phyloP scores from a whole-genome alignment of 2,329 filamentous ascomycete genomes.

The Aspergillus novoparasiticus region DNA sequence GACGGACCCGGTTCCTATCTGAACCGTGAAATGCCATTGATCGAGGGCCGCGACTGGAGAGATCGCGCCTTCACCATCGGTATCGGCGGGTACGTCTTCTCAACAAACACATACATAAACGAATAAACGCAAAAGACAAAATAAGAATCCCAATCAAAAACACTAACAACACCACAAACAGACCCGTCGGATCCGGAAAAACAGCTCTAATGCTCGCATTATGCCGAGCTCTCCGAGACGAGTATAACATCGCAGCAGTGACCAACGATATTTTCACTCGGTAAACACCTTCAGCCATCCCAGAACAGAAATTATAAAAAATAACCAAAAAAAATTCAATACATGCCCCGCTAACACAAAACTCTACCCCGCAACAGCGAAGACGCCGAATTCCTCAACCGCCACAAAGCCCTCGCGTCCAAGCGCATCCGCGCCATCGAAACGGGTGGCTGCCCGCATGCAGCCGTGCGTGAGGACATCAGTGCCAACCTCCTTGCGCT shows the following conservation, averaged over 20 bases:
- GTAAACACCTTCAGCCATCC: slow-evolving; percentile 26
- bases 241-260: slow-evolving; percentile 87
- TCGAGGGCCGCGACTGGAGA: slow-evolving; percentile 83
- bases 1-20: slow-evolving; percentile 89
- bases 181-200: slow-evolving; percentile 95
- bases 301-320: not conserved
- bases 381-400: slow-evolving; percentile 95
- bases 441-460: slow-evolving; percentile 95
- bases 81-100: slow-evolving; percentile 79
- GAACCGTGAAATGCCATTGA: slow-evolving; percentile 88
- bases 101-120: not conserved
- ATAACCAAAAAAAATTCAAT: not conserved
- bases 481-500: slow-evolving; percentile 89
- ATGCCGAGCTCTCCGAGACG: slow-evolving; percentile 77
- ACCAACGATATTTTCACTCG: slow-evolving; percentile 99
- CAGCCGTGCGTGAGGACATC: slow-evolving; percentile 96
- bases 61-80: slow-evolving; percentile 93
- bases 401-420: slow-evolving; percentile 78
- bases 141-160: not conserved
- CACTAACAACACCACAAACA: slow-evolving; percentile 37
- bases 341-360: not conserved
- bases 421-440: slow-evolving; percentile 91
- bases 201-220: slow-evolving; percentile 95
- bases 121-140: not conserved
- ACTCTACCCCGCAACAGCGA: slow-evolving; percentile 56